A percentile compares a stretch with the other conserved stretches of the same genome.
phyloP scores from a whole-genome alignment of 2,329 filamentous ascomycete species.

The Trichoderma afroharzianum region DNA sequence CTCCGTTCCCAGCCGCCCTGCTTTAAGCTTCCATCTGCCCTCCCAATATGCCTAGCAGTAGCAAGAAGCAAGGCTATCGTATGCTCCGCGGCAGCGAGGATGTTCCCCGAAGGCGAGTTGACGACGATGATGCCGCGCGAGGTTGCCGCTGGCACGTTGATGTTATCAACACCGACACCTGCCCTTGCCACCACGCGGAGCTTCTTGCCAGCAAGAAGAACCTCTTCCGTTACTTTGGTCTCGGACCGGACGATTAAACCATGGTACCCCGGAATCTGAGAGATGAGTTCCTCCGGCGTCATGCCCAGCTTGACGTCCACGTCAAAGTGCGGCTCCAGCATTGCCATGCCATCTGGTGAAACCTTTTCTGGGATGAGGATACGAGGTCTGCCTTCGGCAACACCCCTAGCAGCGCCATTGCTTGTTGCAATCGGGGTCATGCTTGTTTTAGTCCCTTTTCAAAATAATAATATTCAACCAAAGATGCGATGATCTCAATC shows the following conservation, averaged over 20 bases:
- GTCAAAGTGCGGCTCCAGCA: constrained; percentile 63
- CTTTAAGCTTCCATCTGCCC: constrained; percentile 66
- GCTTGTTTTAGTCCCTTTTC: not conserved
- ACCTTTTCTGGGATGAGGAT: constrained; percentile 78
- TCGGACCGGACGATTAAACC: constrained; percentile 77
- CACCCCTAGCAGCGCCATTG: not conserved
- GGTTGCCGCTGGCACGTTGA: constrained; percentile 70
- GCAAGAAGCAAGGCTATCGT: constrained; percentile 72
- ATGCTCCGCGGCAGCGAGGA: constrained; percentile 75
- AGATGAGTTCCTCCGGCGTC: constrained; percentile 57
- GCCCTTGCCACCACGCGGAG: constrained; percentile 76
- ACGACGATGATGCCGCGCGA: constrained; percentile 73
- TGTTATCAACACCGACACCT: constrained; percentile 80
- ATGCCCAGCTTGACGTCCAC: constrained; percentile 66
- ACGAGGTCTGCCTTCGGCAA: constrained; percentile 29
- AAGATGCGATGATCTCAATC: not conserved
- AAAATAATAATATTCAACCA: not conserved
- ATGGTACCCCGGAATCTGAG: constrained; percentile 68
- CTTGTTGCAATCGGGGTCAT: constrained; percentile 31
- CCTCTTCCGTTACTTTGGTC: constrained; percentile 69
- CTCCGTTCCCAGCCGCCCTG: constrained; percentile 72
- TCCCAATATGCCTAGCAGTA: constrained; percentile 68
- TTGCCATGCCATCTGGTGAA: constrained; percentile 70
- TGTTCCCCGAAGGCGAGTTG: constrained; percentile 76
- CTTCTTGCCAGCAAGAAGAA: constrained; percentile 63